phyloP scores from a whole-genome alignment of 495 filamentous ascomycete genomes.

The Annulohypoxylon maeteangense region DNA sequence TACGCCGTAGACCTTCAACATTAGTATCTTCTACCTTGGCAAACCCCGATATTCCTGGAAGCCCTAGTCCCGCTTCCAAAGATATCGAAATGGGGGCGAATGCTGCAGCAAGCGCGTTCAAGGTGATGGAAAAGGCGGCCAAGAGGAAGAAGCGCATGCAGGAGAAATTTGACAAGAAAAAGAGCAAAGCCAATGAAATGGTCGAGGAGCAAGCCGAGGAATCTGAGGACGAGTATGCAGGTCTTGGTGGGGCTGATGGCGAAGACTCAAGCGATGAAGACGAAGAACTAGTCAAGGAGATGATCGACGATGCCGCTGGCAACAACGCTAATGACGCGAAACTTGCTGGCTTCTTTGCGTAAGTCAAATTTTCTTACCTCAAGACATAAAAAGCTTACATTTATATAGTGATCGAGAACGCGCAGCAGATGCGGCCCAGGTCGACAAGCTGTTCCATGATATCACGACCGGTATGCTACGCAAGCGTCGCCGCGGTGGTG shows the following conservation, averaged over 20 bases:
- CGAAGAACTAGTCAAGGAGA: slow-evolving; percentile 72
- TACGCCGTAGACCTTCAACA: slow-evolving; percentile 50
- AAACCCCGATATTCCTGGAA: slow-evolving; percentile 7
- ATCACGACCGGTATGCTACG: slow-evolving; percentile 87
- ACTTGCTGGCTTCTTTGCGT: slow-evolving; percentile 89
- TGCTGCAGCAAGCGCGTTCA: slow-evolving; percentile 64
- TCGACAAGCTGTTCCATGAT: slow-evolving; percentile 90
- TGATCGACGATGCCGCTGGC: slow-evolving; percentile 83
- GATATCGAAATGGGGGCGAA: slow-evolving; percentile 7
- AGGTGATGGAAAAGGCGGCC: slow-evolving; percentile 77
- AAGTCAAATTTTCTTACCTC: slow-evolving; percentile 54
- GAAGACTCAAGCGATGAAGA: slow-evolving; percentile 83
- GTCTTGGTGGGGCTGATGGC: slow-evolving; percentile 88
- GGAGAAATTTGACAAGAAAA: slow-evolving; percentile 79
- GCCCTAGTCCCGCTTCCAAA: slow-evolving; percentile 43
- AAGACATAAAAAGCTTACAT: slow-evolving; percentile 33
- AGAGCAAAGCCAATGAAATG: slow-evolving; percentile 86
- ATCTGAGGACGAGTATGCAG: slow-evolving; percentile 98
- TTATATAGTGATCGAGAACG: slow-evolving; percentile 70
- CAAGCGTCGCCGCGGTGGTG: slow-evolving; percentile 68
- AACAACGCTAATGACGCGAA: slow-evolving; percentile 80
- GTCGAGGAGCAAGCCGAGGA: slow-evolving; percentile 95
- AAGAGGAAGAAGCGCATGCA: slow-evolving; percentile 63
- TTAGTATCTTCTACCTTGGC: not conserved
- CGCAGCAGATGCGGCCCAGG: slow-evolving; percentile 79